These are phyloP conservation scores for Plicaturopsis crispa DNA, from an alignment of 768 basidiomycete genomes.

Conservation along the genomic window DNA sequence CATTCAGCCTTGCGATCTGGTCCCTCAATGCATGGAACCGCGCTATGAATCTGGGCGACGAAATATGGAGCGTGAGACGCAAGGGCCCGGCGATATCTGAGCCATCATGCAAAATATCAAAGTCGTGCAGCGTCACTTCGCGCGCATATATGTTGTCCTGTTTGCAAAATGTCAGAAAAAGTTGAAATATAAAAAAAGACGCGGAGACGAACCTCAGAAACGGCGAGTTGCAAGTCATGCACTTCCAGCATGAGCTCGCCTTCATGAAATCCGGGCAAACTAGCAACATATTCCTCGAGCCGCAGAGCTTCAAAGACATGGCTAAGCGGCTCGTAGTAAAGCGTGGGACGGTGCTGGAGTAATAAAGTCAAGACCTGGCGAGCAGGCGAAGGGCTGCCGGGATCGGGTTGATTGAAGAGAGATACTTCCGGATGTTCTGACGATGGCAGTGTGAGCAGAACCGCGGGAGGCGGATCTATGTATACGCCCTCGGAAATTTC, in stretches of 20 bases:
- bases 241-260: slow-evolving; percentile 66
- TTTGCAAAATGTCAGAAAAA: slow-evolving; percentile 3
- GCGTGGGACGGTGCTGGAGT: slow-evolving; percentile 54
- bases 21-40: slow-evolving; percentile 61
- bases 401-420: slow-evolving; percentile 49
- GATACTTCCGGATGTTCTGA: slow-evolving; percentile 33
- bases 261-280: slow-evolving; percentile 38
- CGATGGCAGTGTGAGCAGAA: slow-evolving; percentile 39
- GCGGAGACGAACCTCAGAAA: slow-evolving; percentile 55
- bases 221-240: slow-evolving; percentile 54
- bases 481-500: slow-evolving; percentile 62
- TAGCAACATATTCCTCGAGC: slow-evolving; percentile 45
- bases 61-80: slow-evolving; percentile 43
- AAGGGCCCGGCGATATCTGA: slow-evolving; percentile 56
- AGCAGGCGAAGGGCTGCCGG: slow-evolving; percentile 6
- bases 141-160: slow-evolving; percentile 67
- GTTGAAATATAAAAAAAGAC: neutral
- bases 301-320: slow-evolving; percentile 68
- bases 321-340: slow-evolving; percentile 73
- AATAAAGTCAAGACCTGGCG: slow-evolving; percentile 32
- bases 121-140: slow-evolving; percentile 65
- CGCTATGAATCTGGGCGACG: slow-evolving; percentile 53
- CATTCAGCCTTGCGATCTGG: slow-evolving; percentile 35
- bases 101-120: slow-evolving; percentile 63
- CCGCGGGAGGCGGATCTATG: slow-evolving; percentile 69